A percentile compares a stretch with the other conserved stretches of the same genome.
Conservation (phyloP, 306 rosid species). For the Gynostemma pentaphyllum region DNA sequence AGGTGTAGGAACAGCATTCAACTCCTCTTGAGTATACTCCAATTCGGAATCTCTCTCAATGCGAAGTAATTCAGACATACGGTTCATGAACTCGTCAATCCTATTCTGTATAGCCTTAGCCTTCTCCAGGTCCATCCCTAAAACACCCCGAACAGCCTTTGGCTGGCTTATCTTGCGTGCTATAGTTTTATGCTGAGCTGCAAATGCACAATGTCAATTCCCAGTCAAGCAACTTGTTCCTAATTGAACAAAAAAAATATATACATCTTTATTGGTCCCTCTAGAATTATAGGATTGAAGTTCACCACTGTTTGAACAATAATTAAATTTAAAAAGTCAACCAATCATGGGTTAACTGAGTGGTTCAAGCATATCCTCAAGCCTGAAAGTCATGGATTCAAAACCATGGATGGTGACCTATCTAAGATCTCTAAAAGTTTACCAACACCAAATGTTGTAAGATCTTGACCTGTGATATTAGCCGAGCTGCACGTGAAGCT, state of each 20-base stretch:
- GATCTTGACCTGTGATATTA: no score
- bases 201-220: constrained; percentile 19
- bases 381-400: no score
- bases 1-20: constrained; percentile 73
- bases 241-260: neutral
- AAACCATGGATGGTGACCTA: no score
- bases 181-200: constrained; percentile 59
- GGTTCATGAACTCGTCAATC: constrained; percentile 44
- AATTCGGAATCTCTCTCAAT: constrained; percentile 75
- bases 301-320: neutral
- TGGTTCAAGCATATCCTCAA: no score
- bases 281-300: neutral
- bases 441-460: no score
- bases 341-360: no score
- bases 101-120: constrained; percentile 46
- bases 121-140: constrained; percentile 56
- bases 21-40: constrained; percentile 81
- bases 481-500: no score
- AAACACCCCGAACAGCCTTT: constrained; percentile 37
- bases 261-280: neutral
- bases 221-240: constrained; percentile 6
- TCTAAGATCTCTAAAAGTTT: no score
- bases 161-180: constrained; percentile 42
- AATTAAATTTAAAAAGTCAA: no score
- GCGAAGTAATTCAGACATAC: constrained; percentile 58